These are phyloP conservation scores for Floccularia luteovirens DNA, from an alignment of 768 basidiomycete species.

Conservation along the genomic window DNA sequence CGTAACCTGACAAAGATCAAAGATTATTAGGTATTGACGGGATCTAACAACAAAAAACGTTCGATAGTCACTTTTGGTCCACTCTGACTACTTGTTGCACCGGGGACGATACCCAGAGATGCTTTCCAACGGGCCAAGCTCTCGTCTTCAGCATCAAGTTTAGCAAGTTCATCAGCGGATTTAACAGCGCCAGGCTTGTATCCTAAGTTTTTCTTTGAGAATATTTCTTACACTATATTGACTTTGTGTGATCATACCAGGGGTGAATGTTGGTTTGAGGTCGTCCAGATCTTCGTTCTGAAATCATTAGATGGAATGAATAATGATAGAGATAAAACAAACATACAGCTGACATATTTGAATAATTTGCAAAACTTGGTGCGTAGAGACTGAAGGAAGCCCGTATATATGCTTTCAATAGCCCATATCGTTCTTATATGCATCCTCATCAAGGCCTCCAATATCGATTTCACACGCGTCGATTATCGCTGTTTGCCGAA, in stretches of 20 bases:
- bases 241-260: constrained; percentile 56
- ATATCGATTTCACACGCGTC: constrained; percentile 71
- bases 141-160: constrained; percentile 86
- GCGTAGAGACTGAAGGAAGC: constrained; percentile 8
- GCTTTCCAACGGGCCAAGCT: constrained; percentile 95
- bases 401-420: constrained; percentile 12
- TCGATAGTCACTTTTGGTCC: constrained; percentile 56
- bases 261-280: constrained; percentile 57
- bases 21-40: constrained; percentile 11
- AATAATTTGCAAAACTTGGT: constrained; percentile 7
- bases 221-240: too few relatives aligned
- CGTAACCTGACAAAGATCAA: constrained; percentile 52
- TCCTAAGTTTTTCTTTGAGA: constrained; percentile 30
- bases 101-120: constrained; percentile 75
- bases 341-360: constrained; percentile 46
- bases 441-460: constrained; percentile 11
- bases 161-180: constrained; percentile 74
- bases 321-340: neutral
- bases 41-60: constrained; percentile 1
- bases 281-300: constrained; percentile 66
- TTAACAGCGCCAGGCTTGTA: constrained; percentile 70
- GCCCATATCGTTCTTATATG: constrained; percentile 11
- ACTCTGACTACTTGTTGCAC: constrained; percentile 24
- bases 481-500: constrained; percentile 37
- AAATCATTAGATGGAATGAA: constrained; percentile 5